Evolutionary conservation across 2,329 filamentous ascomycete genomes (phyloP).

Genomic region (Erysiphe pulchra): DNA sequence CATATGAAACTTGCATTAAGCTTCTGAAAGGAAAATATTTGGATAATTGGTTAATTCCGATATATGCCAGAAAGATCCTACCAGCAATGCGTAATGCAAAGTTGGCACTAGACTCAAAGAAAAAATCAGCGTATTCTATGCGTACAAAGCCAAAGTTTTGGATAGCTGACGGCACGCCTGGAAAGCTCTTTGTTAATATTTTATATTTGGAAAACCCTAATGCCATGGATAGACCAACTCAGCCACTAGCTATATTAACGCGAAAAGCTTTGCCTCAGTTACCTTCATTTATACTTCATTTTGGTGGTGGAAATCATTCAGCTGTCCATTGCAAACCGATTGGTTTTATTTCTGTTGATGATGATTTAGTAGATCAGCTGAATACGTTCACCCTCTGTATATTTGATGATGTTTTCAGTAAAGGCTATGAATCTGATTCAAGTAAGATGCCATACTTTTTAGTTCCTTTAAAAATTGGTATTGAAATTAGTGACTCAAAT

Average conservation of each 20-base stretch:
- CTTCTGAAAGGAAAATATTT: slow-evolving; percentile 42
- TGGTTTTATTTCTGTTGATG: slow-evolving; percentile 18
- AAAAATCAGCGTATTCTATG: slow-evolving; percentile 50
- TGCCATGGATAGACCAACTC: slow-evolving; percentile 28
- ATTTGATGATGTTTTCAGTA: slow-evolving; percentile 74
- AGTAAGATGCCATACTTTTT: slow-evolving; percentile 62
- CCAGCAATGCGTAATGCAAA: slow-evolving; percentile 71
- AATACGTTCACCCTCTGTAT: slow-evolving; percentile 47
- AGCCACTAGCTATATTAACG: slow-evolving; percentile 47
- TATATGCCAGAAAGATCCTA: slow-evolving; percentile 44
- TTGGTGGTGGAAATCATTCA: slow-evolving; percentile 36
- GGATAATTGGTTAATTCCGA: slow-evolving; percentile 48
- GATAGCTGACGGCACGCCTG: slow-evolving; percentile 23
- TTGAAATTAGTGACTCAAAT: not conserved
- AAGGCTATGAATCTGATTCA: slow-evolving; percentile 40
- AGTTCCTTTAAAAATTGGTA: slow-evolving; percentile 25
- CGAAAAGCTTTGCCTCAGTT: slow-evolving; percentile 35
- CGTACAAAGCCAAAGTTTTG: slow-evolving; percentile 55
- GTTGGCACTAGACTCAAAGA: slow-evolving; percentile 58
- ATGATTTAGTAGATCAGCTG: slow-evolving; percentile 25
- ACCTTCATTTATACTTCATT: slow-evolving; percentile 44
- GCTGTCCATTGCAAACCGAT: slow-evolving; percentile 25
- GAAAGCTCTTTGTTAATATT: slow-evolving; percentile 31
- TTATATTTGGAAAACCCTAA: slow-evolving; percentile 30
- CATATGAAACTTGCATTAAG: slow-evolving; percentile 55